Base-by-base conservation (phyloP, 768 basidiomycete genomes). In the Lentinula guzmanii region DNA sequence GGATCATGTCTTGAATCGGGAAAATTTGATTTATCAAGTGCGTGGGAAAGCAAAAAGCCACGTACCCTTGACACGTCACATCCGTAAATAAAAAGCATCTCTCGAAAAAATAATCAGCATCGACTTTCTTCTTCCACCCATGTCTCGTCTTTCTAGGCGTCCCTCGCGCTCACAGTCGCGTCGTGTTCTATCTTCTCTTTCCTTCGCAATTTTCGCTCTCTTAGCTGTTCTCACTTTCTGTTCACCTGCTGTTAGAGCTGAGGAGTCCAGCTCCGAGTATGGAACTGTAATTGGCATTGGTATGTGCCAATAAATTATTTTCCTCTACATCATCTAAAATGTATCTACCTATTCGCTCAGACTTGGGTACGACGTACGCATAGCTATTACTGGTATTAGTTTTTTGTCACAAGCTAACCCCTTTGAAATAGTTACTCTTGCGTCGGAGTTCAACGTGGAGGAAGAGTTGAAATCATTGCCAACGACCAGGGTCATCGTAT, bases 241-340 rank as follows among this genome's bases (percentile, higher is more conserved):
- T 68, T 88, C 91, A 16, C 77, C 82, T 42, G 77, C 79, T 35
- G 83, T 80, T 59, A 76, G 74, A 55, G 93, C 91, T 50, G 85
- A 89, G 66, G 88, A 87, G 39, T 62, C 80, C 61, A 82, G 83
- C 66, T 76, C 86, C 34, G 90, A 95, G 69, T 95, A 91, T 73
- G 94, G 95, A 61, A 90, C 90, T 41, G 93, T 96, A 42, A 96
- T 96, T 72, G 95, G 92, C 83, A 92, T 93, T 71, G 90, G 89
- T 91, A 65, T 52, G 86, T 60, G 76, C 1, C 34, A 61, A 11
- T n/a, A 13, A 48, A 53, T 31, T 48, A 6, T 6, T 35, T 43
- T 5, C 58, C 31, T 58, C 45, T 21, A 18, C 52, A 37, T 1
- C 31, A 10, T 16, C 16, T 39, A 5, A 16, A 18, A 15, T 16